Base-by-base conservation (phyloP, 108 stramenopile species). In the Skeletonema grethae region DNA sequence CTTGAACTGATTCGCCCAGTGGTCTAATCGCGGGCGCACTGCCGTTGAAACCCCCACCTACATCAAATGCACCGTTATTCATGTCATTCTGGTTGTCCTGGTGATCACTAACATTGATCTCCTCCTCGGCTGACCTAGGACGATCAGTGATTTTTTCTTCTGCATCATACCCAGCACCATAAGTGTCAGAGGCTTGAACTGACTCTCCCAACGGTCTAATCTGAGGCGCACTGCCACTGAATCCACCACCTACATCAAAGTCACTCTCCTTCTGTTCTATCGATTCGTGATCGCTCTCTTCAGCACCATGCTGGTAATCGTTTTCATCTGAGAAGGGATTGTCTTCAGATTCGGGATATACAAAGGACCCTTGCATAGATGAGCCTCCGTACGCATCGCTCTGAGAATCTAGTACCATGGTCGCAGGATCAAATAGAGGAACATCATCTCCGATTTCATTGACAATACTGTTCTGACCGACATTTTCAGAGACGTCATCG, bases 271-370 rank as follows among this genome's bases (percentile, higher is more conserved):
- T 22, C 18, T 53, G 8, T 4, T 53, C 50, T 3, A 22, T n/a
- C 4, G 20, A 15, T n/a, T 43, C 3, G 3, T 43, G 15, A 43
- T 15, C 41, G 15, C 15, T 43, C 41, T n/a, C 15, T 43, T 43
- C 20, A 8, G 29, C 55, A 43, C 35, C 4, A 59, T 39, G 58
- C n/a, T 31, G 2, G 34, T 55, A 53, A 41, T 56, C 71, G 25
- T 61, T 72, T 10, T 8, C 41, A 18, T 73, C 72, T 9, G 61
- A 43, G 32, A 65, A 65, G 22, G 72, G 72, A 65, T 73, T 55
- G 10, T 50, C 61, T 59, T 8, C 1, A 22, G 50, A 53, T 22
- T 58, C 34, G 13, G 28, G 59, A 61, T 55, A 22, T 2, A 55
- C 34, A 7, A 63, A 15, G 18, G 62, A 63, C 4, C 24, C 31